These are phyloP conservation scores for Anthostomella pinea DNA, from an alignment of 2,329 filamentous ascomycete species.

Conservation along the genomic window DNA sequence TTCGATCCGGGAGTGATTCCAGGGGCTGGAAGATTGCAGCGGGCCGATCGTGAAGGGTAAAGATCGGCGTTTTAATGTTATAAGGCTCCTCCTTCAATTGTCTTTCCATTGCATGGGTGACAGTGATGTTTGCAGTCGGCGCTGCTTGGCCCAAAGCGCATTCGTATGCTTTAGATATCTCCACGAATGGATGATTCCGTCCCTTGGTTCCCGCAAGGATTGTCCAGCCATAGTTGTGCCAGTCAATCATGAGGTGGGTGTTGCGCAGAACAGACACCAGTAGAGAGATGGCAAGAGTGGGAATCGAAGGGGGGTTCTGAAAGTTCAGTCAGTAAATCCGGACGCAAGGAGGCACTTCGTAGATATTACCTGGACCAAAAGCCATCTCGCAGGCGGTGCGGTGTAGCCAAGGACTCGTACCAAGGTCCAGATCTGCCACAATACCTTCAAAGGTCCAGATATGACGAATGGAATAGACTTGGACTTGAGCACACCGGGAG, in stretches of 20 bases:
- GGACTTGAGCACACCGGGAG: constrained; percentile 65
- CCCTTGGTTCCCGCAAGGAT: constrained; percentile 69
- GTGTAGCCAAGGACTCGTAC: constrained; percentile 71
- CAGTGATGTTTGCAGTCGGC: constrained; percentile 72
- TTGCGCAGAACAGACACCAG: constrained; percentile 72
- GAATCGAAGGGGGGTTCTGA: constrained; percentile 92
- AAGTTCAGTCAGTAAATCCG: constrained; percentile 13
- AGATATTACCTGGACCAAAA: constrained; percentile 68
- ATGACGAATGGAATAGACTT: constrained; percentile 74
- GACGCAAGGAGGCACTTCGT: neutral
- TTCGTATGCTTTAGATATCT: constrained; percentile 76
- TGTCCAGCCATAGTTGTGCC: constrained; percentile 98
- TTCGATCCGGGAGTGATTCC: constrained; percentile 42
- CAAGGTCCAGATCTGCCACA: constrained; percentile 75
- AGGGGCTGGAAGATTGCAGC: constrained; percentile 78
- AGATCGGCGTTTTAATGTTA: constrained; percentile 59
- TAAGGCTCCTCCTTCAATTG: constrained; percentile 66
- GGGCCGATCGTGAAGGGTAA: constrained; percentile 83
- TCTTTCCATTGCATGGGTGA: constrained; percentile 83
- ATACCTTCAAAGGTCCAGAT: constrained; percentile 76
- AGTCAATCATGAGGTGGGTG: constrained; percentile 85
- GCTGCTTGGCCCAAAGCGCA: constrained; percentile 65
- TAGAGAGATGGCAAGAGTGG: constrained; percentile 75
- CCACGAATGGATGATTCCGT: constrained; percentile 69
- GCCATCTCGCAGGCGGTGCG: constrained; percentile 74